Base-by-base conservation (phyloP, 2,329 filamentous ascomycete species). In the Curvularia spicifera region DNA sequence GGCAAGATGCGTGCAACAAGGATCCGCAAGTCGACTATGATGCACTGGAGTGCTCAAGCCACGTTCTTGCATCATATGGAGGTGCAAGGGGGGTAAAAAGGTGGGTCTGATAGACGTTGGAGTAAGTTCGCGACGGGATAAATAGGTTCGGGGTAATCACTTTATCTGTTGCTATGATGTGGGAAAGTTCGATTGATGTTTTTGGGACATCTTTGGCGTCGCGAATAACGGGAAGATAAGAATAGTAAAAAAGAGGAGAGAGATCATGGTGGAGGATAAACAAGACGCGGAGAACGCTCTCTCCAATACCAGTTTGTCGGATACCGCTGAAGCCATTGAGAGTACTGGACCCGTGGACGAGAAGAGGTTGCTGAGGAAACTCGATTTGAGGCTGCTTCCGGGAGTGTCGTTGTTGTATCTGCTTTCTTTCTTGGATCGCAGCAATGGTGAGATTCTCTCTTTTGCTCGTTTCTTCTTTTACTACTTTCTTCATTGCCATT, bases 281-380 rank as follows among this genome's bases (percentile, higher is more conserved):
- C 57, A 62, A 9, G 33, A 56, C 12, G 64, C 64, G 37, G 56
- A 55, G 20, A 62, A 59, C 12, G 64, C 63, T 9, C 42, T 44
- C 12, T 69, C 70, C 5, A 65, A 53, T 6, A 51, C 64, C 8
- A 71, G 68, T 5, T 63, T 70, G 13, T 71, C 68, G 0, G 73
- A 76, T 33, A 26, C 74, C 13, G 24, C 75, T 13, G 71, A 74
- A 40, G 63, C 67, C 39, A 12, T 44, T 9, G 42, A 13, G 7
- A 44, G 61, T 9, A 49, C 64, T 1, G 51, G 46, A 0, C 7
- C 46, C 5, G 70, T 89, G 31, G 83, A 85, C 53, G 87, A 89
- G 67, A 83, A 80, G 40, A 76, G 79, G 0, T 75, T 91, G 1
- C 66, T 90, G 6, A 79, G 87, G 9, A 90, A 84, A 78, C 83